Percentiles rank a stretch among this genome's conserved stretches.
These are phyloP conservation scores for Musa itinerans DNA, from an alignment of 176 grass and related monocot genomes.

Conservation along the genomic window DNA sequence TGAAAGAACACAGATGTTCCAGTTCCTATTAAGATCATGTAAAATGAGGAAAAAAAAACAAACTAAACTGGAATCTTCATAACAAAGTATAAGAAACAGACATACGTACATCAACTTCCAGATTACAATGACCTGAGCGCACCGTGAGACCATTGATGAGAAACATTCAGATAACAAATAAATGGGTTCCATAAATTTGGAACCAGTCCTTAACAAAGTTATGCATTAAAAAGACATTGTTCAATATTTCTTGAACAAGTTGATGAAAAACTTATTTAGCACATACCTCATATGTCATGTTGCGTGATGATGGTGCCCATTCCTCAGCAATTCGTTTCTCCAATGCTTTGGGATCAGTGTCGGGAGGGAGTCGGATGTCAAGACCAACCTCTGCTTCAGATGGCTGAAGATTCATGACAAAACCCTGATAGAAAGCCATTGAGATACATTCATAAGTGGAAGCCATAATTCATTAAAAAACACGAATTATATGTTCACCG, in stretches of 20 bases:
- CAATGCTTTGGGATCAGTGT: slow-evolving; percentile 44
- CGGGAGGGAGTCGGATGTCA: slow-evolving; percentile 73
- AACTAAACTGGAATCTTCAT: background rate
- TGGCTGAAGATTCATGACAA: slow-evolving; percentile 98
- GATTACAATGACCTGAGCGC: too few relatives aligned
- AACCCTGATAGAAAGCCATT: slow-evolving; percentile 51
- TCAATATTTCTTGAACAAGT: background rate
- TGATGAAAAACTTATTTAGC: background rate
- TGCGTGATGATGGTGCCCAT: slow-evolving; percentile 80
- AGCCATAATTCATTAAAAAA: background rate
- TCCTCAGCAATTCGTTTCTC: slow-evolving; percentile 77
- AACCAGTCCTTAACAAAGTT: background rate
- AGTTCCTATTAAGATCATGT: background rate
- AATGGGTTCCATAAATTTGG: background rate
- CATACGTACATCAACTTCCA: too few relatives aligned
- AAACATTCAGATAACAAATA: too few relatives aligned
- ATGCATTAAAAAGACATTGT: background rate
- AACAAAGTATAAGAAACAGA: too few relatives aligned
- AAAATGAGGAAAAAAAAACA: background rate
- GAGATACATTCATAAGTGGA: background rate
- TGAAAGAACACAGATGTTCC: background rate
- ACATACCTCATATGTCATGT: slow-evolving; percentile 72
- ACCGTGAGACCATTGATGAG: too few relatives aligned
- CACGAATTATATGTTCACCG: background rate
- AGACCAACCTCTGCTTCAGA: slow-evolving; percentile 92